Evolutionary conservation across 805 yeast genomes (phyloP).

Genomic region (Jamesozyma spencerorum): DNA sequence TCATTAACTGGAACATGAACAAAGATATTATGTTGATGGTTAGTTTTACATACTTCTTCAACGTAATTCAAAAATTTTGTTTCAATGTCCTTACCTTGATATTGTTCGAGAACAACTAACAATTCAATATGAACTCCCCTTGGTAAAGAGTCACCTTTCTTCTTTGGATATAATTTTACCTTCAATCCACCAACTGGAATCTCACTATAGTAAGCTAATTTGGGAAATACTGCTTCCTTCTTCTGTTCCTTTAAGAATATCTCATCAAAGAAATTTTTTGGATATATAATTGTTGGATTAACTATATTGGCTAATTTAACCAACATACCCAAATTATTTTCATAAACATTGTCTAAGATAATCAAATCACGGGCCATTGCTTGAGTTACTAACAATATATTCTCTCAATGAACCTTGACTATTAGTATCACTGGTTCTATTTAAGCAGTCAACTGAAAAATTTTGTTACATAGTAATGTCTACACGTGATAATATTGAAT

Average conservation of each 20-base stretch:
- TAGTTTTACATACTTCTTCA: slow-evolving; percentile 43
- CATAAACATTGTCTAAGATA: slow-evolving; percentile 20
- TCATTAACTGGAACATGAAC: slow-evolving; percentile 45
- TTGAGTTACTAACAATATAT: no score
- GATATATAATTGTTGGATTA: slow-evolving; percentile 6
- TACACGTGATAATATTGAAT: no score
- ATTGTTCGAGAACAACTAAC: slow-evolving; percentile 57
- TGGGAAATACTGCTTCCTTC: slow-evolving; percentile 13
- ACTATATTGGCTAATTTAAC: slow-evolving; percentile 11
- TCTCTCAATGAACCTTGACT: no score
- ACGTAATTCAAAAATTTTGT: slow-evolving; percentile 46
- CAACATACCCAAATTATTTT: slow-evolving; percentile 22
- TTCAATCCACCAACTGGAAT: slow-evolving; percentile 74
- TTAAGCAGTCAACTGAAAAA: no score
- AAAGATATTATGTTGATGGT: slow-evolving; percentile 35
- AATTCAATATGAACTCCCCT: slow-evolving; percentile 55
- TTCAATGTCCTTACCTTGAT: slow-evolving; percentile 57
- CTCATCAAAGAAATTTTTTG: slow-evolving; percentile 19
- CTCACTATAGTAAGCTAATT: slow-evolving; percentile 54
- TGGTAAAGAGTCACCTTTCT: slow-evolving; percentile 34
- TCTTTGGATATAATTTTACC: slow-evolving; percentile 40
- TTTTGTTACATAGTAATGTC: no score
- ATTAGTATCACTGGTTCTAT: no score
- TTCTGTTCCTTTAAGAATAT: slow-evolving; percentile 11
- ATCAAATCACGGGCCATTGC: slow-evolving; percentile 18